Evolutionary conservation across 495 filamentous ascomycete genomes (phyloP).

Genomic region (Durotheca rogersii): DNA sequence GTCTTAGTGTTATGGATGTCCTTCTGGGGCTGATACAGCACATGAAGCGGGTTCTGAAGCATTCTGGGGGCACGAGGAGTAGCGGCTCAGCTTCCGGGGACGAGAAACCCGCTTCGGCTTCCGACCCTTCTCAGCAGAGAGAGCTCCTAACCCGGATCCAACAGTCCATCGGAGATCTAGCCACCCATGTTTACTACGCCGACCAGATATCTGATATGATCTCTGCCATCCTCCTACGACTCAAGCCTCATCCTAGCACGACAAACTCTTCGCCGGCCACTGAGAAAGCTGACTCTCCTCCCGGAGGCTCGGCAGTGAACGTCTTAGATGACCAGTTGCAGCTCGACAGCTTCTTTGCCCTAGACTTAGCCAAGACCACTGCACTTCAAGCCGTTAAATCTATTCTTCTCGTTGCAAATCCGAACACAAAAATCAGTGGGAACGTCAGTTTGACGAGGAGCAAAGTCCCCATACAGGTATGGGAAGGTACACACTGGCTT

Average conservation of each 20-base stretch:
- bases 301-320: slow-evolving; percentile 33
- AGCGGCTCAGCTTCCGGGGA: slow-evolving; percentile 29
- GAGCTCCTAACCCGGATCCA: slow-evolving; percentile 67
- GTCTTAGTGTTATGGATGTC: slow-evolving; percentile 90
- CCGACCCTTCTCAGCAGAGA: slow-evolving; percentile 38
- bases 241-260: slow-evolving; percentile 61
- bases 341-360: slow-evolving; percentile 68
- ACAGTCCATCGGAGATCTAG: slow-evolving; percentile 78
- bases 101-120: slow-evolving; percentile 25
- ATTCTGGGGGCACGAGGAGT: slow-evolving; percentile 52
- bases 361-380: slow-evolving; percentile 68
- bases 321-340: slow-evolving; percentile 39
- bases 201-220: slow-evolving; percentile 95
- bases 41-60: slow-evolving; percentile 69
- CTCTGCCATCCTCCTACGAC: slow-evolving; percentile 67
- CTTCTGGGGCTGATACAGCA: slow-evolving; percentile 78
- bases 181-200: slow-evolving; percentile 90
- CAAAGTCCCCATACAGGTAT: slow-evolving; percentile 71
- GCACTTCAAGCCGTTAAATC: slow-evolving; percentile 80
- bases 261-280: slow-evolving; percentile 41
- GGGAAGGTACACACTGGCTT: slow-evolving; percentile 92
- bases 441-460: slow-evolving; percentile 67
- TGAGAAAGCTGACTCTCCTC: slow-evolving; percentile 40
- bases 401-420: slow-evolving; percentile 76
- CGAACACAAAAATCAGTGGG: slow-evolving; percentile 56